Base-by-base conservation (phyloP, 2,329 filamentous ascomycete genomes). In the Geosmithia putterillii region DNA sequence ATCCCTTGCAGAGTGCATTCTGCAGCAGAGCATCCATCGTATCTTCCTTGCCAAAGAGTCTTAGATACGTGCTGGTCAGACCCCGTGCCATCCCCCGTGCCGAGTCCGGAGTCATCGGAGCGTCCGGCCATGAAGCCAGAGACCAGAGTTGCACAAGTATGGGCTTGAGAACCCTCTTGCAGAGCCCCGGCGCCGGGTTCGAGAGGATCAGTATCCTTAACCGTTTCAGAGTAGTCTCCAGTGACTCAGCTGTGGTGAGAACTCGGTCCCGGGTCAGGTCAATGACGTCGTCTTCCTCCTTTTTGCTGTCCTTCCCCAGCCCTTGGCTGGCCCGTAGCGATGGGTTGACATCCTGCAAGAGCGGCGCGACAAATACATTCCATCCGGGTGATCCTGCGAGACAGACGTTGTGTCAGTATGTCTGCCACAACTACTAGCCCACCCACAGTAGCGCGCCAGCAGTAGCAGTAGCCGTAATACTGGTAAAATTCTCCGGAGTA, bases 151-250 rank as follows among this genome's bases (percentile, higher is more conserved):
- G 72, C 4, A 78, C 57, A 3, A 83, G 51, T 2, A 84, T 53
- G 1, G 75, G 75, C 3, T 65, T 62, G 2, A 85, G 57, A 1
- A 86, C 62, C 42, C 82, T 67, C 48, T 71, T 78, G 38, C 78
- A 73, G 9, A 86, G 59, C 0, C 79, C 79, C 0, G 80, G 76
- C 44, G 83, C 81, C 0, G 80, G 79, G 52, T 82, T 81, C 0
- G 79, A 81, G 18, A 73, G 64, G 1, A 79, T 55, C 1, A 86
- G 59, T 1, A 69, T 64, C 32, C 65, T 67, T 1, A 86, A 57
- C 15, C 80, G 69, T 25, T 61, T 65, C 2, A 86, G 54, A 2
- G 76, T 70, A 28, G 56, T 56, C 17, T 65, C 61, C 4, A 86
- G 57, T 2, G 71, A 61, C 2, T 62, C 52, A 14, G 71, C 58